phyloP scores from a whole-genome alignment of 202 grass and related monocot species.

The Saccharum hybrid region DNA sequence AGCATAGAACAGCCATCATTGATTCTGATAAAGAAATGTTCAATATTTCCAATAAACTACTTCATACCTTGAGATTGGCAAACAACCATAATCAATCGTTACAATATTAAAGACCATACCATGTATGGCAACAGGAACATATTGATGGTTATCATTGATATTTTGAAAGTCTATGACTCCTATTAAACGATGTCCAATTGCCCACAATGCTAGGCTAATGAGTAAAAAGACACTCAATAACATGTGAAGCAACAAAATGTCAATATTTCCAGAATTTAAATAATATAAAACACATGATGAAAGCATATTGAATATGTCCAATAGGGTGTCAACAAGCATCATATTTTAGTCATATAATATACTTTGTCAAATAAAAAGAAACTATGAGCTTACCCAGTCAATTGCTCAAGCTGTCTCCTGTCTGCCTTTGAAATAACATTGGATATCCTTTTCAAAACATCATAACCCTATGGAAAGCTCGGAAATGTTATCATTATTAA shows the following conservation, averaged over 20 bases:
- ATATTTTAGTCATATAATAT: slow-evolving; percentile 10
- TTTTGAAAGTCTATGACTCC: slow-evolving; percentile 3
- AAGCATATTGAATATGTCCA: slow-evolving; percentile 21
- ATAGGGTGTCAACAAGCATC: slow-evolving; percentile 25
- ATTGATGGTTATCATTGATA: background rate
- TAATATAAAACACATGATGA: background rate
- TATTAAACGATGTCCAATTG: slow-evolving; percentile 2
- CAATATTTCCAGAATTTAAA: slow-evolving; percentile 5
- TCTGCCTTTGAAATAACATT: slow-evolving; percentile 71
- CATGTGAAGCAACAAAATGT: background rate
- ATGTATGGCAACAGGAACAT: background rate
- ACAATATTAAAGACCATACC: slow-evolving; percentile 9
- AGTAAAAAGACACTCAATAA: background rate
- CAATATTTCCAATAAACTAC: slow-evolving; percentile 15
- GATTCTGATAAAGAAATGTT: slow-evolving; percentile 23
- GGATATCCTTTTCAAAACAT: slow-evolving; percentile 87
- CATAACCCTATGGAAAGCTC: slow-evolving; percentile 75
- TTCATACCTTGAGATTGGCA: slow-evolving; percentile 27
- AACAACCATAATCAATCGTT: background rate
- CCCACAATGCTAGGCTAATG: background rate
- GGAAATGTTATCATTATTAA: slow-evolving; percentile 44
- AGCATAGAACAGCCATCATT: slow-evolving; percentile 5
- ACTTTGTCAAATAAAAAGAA: slow-evolving; percentile 30
- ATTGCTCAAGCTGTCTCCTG: slow-evolving; percentile 80
- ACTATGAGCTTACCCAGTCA: slow-evolving; percentile 67